A percentile compares a stretch with the other conserved stretches of the same genome.
phyloP scores from a whole-genome alignment of 352 stramenopile species.

The Phytophthora rubi region DNA sequence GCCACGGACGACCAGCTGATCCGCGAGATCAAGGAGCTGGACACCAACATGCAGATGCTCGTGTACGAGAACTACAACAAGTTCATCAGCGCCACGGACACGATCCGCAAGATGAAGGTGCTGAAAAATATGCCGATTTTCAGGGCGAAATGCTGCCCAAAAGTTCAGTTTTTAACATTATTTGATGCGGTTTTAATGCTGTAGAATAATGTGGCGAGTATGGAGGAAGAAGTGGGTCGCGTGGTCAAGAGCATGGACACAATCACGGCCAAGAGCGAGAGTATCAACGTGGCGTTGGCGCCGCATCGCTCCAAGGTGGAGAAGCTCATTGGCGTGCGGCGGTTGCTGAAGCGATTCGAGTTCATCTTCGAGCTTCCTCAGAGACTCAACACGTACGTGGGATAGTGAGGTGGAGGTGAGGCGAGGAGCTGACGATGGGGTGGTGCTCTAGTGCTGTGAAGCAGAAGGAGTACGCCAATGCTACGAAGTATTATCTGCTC shows the following conservation, averaged over 20 bases:
- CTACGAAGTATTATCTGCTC: slow-evolving; percentile 89
- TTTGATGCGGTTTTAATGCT: slow-evolving; percentile 1
- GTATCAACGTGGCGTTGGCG: slow-evolving; percentile 89
- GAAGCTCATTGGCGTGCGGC: slow-evolving; percentile 96
- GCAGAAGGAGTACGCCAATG: slow-evolving; percentile 88
- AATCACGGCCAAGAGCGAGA: slow-evolving; percentile 86
- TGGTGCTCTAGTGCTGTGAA: slow-evolving; percentile 66
- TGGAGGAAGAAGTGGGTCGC: slow-evolving; percentile 89
- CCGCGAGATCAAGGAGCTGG: slow-evolving; percentile 94
- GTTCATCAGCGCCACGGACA: slow-evolving; percentile 99
- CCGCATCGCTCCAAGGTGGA: slow-evolving; percentile 92
- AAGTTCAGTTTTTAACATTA: neutral
- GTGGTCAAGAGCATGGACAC: slow-evolving; percentile 90
- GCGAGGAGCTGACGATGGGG: neutral
- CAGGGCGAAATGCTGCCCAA: slow-evolving; percentile 7
- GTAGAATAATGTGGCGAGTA: slow-evolving; percentile 90
- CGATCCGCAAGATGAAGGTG: slow-evolving; percentile 96
- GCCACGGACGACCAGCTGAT: slow-evolving; percentile 80
- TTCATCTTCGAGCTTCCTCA: slow-evolving; percentile 97
- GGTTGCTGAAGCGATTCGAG: slow-evolving; percentile 96
- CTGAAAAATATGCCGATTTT: neutral
- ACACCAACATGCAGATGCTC: slow-evolving; percentile 99
- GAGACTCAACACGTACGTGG: slow-evolving; percentile 69
- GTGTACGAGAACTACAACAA: slow-evolving; percentile 99
- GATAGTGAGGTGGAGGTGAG: neutral